These are phyloP conservation scores for Combretum micranthum DNA, from an alignment of 345 rosid species.

Conservation along the genomic window DNA sequence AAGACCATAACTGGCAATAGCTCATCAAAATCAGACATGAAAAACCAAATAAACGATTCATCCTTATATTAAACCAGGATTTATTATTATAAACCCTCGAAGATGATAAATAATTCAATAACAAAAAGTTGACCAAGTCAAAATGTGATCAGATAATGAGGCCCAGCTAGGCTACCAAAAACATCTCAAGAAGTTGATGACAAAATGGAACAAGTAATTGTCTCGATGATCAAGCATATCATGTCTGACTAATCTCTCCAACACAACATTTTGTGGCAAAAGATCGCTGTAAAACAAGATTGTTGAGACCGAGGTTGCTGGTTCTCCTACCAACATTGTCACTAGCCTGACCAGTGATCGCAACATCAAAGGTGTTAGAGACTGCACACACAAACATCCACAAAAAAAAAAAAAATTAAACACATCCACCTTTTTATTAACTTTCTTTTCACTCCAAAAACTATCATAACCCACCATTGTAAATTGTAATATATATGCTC, in stretches of 20 bases:
- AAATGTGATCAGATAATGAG: too few relatives aligned
- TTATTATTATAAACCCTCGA: too few relatives aligned
- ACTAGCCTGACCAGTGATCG: constrained; percentile 39
- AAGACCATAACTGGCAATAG: too few relatives aligned
- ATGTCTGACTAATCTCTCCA: constrained; percentile 34
- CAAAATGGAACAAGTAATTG: constrained; percentile 42
- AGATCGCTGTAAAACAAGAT: constrained; percentile 38
- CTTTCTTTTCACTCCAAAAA: background rate
- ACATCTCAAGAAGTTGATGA: constrained; percentile 44
- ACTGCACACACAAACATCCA: constrained; percentile 18
- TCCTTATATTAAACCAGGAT: too few relatives aligned
- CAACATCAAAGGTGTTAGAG: constrained; percentile 35
- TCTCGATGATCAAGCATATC: constrained; percentile 26
- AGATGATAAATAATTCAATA: too few relatives aligned
- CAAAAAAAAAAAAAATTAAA: background rate
- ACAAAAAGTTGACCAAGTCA: too few relatives aligned
- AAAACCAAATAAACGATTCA: too few relatives aligned
- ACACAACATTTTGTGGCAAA: constrained; percentile 31
- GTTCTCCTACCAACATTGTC: constrained; percentile 21
- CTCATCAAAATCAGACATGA: too few relatives aligned
- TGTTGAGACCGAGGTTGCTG: constrained; percentile 35
- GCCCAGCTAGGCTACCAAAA: constrained; percentile 28
- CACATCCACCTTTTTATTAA: background rate
- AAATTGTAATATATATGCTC: too few relatives aligned
- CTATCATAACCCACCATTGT: too few relatives aligned